Evolutionary conservation across 495 filamentous ascomycete genomes (phyloP).

Genomic region (Penicillium nucicola): DNA sequence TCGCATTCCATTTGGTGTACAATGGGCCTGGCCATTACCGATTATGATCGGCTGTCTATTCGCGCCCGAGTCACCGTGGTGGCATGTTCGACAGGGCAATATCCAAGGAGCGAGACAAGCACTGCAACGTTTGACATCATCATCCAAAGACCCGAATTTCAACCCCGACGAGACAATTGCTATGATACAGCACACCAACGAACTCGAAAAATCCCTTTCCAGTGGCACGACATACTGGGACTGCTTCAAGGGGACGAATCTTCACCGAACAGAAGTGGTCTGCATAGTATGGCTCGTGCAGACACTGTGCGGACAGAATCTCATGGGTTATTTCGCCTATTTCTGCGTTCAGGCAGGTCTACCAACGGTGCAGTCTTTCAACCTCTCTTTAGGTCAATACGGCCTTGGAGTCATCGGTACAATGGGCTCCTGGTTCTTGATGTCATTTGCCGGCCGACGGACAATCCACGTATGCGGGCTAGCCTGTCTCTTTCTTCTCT

Average conservation of each 20-base stretch:
- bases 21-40: constrained; percentile 73
- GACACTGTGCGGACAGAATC: constrained; percentile 63
- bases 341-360: constrained; percentile 69
- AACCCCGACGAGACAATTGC: constrained; percentile 64
- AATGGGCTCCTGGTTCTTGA: constrained; percentile 63
- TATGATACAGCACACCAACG: constrained; percentile 72
- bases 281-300: constrained; percentile 70
- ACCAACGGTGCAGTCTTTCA: constrained; percentile 50
- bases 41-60: constrained; percentile 60
- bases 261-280: constrained; percentile 66
- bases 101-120: constrained; percentile 57
- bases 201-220: constrained; percentile 59
- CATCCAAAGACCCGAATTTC: constrained; percentile 48
- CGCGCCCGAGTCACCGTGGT: constrained; percentile 72
- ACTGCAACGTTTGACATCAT: constrained; percentile 56
- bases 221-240: constrained; percentile 59
- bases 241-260: constrained; percentile 66
- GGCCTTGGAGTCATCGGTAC: constrained; percentile 63
- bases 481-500: constrained; percentile 52
- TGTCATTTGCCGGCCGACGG: constrained; percentile 60
- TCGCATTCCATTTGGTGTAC: constrained; percentile 60
- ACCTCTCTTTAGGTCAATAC: constrained; percentile 64
- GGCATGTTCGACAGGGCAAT: constrained; percentile 64
- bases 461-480: constrained; percentile 62
- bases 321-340: constrained; percentile 68